Evolutionary conservation across 371 early-diverging fungal species (phyloP).

Genomic region (Zancudomyces culisetae): DNA sequence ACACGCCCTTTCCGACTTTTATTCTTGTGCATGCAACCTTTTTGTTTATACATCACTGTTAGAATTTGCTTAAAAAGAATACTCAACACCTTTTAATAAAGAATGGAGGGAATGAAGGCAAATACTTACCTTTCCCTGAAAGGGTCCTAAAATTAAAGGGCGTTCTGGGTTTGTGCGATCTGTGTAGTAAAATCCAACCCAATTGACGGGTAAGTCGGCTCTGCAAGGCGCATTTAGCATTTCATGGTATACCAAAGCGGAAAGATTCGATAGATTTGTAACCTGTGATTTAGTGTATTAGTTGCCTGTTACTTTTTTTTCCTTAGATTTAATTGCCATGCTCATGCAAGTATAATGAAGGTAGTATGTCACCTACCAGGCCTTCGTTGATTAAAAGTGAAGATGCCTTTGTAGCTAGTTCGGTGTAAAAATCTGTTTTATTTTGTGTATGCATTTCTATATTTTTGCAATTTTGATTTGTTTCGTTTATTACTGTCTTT

Average conservation of each 20-base stretch:
- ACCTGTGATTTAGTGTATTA: conserved; percentile 39
- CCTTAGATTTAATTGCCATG: too few species aligned
- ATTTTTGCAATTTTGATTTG: too few species aligned
- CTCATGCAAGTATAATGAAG: too few species aligned
- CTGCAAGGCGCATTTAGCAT: conserved; percentile 36
- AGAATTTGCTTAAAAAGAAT: conserved; percentile 1
- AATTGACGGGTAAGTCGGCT: conserved; percentile 55
- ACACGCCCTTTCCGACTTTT: conserved; percentile 65
- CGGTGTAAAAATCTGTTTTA: conserved; percentile 24
- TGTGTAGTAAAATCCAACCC: conserved; percentile 73
- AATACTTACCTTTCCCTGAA: conserved; percentile 62
- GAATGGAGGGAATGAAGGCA: neutral
- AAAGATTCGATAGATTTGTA: conserved; percentile 61
- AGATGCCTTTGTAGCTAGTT: conserved; percentile 8
- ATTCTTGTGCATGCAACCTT: conserved; percentile 71
- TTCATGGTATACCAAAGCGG: conserved; percentile 63
- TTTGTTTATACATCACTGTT: too few species aligned
- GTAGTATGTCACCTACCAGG: neutral
- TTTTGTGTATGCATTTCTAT: too few species aligned
- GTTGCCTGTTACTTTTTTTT: conserved; percentile 9
- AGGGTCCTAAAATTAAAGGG: conserved; percentile 58
- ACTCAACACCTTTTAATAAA: neutral
- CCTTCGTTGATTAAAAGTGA: conserved; percentile 3
- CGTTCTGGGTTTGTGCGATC: conserved; percentile 24
- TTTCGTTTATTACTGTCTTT: too few species aligned